Percentiles rank a stretch among this genome's conserved stretches.
Conservation (phyloP, 352 stramenopile genomes). For the Phytophthora chlamydospora region DNA sequence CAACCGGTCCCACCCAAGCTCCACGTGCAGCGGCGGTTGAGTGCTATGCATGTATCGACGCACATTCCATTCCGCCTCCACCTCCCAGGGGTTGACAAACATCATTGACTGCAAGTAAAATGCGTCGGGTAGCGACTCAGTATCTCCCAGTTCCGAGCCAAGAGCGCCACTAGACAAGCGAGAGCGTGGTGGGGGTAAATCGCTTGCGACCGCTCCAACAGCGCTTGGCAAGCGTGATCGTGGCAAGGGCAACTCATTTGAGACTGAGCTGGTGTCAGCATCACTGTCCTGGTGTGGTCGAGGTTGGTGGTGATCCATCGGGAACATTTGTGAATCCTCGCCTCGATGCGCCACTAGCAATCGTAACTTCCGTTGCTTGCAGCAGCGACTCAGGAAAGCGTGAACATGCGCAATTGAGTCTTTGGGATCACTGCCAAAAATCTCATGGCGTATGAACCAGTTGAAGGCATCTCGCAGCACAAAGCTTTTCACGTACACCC, state of each 20-base stretch:
- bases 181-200: slow-evolving; percentile 8
- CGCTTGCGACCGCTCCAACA: slow-evolving; percentile 11
- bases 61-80: slow-evolving; percentile 71
- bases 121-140: slow-evolving; percentile 21
- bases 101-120: slow-evolving; percentile 68
- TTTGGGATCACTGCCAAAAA: slow-evolving; percentile 45
- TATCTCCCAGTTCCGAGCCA: slow-evolving; percentile 20
- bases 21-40: slow-evolving; percentile 53
- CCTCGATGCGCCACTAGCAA: slow-evolving; percentile 67
- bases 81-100: slow-evolving; percentile 86
- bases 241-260: slow-evolving; percentile 9
- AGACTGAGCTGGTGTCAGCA: slow-evolving; percentile 5
- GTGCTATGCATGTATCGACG: slow-evolving; percentile 67
- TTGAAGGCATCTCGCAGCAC: slow-evolving; percentile 69
- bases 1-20: slow-evolving; percentile 79
- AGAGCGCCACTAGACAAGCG: slow-evolving; percentile 18
- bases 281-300: slow-evolving; percentile 9
- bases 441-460: slow-evolving; percentile 57
- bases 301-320: slow-evolving; percentile 25
- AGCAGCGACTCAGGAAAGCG: slow-evolving; percentile 75
- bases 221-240: slow-evolving; percentile 18
- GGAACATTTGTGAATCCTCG: slow-evolving; percentile 59
- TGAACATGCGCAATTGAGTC: slow-evolving; percentile 42
- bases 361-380: slow-evolving; percentile 72
- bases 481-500: slow-evolving; percentile 79